A percentile compares a stretch with the other conserved stretches of the same genome.
Evolutionary conservation across 2,329 filamentous ascomycete species (phyloP).

Genomic region (Pseudopyricularia cyperi): DNA sequence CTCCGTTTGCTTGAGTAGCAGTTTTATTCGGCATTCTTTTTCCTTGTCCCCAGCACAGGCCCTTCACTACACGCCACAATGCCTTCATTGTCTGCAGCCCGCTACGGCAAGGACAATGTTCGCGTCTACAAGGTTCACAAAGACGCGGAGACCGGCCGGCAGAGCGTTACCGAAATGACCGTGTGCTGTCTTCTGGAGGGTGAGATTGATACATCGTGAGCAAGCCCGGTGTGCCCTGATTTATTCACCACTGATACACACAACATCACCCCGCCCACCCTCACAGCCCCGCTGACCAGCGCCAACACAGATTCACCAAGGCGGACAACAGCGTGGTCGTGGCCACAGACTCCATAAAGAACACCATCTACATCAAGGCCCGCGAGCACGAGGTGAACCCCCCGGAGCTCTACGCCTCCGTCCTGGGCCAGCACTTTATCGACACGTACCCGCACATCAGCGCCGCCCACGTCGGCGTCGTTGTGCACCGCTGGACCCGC

Average conservation of each 20-base stretch:
- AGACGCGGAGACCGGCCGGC: constrained; percentile 60
- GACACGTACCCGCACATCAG: constrained; percentile 80
- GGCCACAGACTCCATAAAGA: constrained; percentile 96
- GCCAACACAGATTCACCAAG: constrained; percentile 58
- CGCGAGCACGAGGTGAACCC: constrained; percentile 88
- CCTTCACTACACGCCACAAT: constrained; percentile 21
- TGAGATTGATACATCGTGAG: constrained; percentile 72
- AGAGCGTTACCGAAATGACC: constrained; percentile 89
- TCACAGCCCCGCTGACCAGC: neutral
- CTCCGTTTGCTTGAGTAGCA: no score
- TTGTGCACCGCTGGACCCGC: constrained; percentile 83
- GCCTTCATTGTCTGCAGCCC: constrained; percentile 48
- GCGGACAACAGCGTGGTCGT: constrained; percentile 94
- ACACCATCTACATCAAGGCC: constrained; percentile 89
- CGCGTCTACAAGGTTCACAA: constrained; percentile 90
- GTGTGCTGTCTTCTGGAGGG: constrained; percentile 88
- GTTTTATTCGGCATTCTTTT: no score
- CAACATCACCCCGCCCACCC: constrained; percentile 7
- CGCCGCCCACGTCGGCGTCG: constrained; percentile 66
- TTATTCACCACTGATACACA: neutral
- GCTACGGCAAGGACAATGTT: constrained; percentile 95
- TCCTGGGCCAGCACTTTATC: constrained; percentile 79
- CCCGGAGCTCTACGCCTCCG: constrained; percentile 80
- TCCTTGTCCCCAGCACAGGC: neutral
- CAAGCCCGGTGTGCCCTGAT: neutral